Conservation (phyloP, 176 grass and related monocot genomes). For the Hordeum marinum region DNA sequence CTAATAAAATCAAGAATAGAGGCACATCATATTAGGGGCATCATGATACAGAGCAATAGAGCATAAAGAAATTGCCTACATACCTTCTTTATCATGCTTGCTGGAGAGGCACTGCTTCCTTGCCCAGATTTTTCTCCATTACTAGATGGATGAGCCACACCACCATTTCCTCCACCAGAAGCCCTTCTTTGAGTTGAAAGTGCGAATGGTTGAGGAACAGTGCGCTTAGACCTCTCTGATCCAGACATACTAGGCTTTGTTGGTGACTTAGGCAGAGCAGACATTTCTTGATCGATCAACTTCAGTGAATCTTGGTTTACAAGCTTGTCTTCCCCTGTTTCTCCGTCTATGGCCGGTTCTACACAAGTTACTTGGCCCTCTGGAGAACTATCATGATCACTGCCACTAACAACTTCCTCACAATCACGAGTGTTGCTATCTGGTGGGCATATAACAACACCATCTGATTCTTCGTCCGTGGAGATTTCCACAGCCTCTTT, state of each 20-base stretch:
- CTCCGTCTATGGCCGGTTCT: slow-evolving; percentile 18
- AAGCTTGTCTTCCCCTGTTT: slow-evolving; percentile 48
- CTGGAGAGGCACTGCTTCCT: slow-evolving; percentile 26
- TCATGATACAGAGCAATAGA: slow-evolving; percentile 2
- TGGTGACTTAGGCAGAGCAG: slow-evolving; percentile 37
- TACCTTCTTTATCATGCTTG: slow-evolving; percentile 48
- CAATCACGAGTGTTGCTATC: slow-evolving; percentile 36
- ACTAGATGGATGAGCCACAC: slow-evolving; percentile 17
- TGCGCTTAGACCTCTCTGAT: slow-evolving; percentile 38
- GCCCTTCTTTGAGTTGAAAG: slow-evolving; percentile 59
- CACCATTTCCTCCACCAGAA: slow-evolving; percentile 33
- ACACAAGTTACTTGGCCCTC: slow-evolving; percentile 26
- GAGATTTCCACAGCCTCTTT: slow-evolving; percentile 62
- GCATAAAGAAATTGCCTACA: neutral
- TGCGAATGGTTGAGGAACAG: slow-evolving; percentile 53
- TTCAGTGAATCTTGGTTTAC: slow-evolving; percentile 47
- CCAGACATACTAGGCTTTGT: slow-evolving; percentile 39
- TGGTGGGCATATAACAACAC: slow-evolving; percentile 33
- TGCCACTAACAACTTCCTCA: slow-evolving; percentile 30
- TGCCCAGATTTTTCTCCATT: slow-evolving; percentile 43
- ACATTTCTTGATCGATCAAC: slow-evolving; percentile 40
- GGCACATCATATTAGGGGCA: neutral
- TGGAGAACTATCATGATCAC: slow-evolving; percentile 29
- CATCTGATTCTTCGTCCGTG: slow-evolving; percentile 62
- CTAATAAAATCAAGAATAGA: slow-evolving; percentile 10